phyloP scores from a whole-genome alignment of 129 eudicot species.

The Cynara cardunculus region DNA sequence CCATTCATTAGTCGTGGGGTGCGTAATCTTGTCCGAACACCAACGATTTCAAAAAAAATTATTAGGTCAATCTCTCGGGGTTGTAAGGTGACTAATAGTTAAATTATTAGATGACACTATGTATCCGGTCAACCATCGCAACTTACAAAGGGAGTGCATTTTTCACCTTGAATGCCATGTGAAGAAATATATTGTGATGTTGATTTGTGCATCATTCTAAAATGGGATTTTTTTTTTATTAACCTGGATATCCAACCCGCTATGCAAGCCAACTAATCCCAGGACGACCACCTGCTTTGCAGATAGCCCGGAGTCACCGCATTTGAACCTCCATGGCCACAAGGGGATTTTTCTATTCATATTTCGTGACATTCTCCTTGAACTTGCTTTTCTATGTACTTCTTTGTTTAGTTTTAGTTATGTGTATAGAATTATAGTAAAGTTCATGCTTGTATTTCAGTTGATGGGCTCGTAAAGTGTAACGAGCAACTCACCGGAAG shows the following conservation, averaged over 20 bases:
- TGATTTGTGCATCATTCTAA: neutral
- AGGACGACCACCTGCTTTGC: no score
- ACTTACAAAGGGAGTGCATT: neutral
- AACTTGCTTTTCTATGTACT: neutral
- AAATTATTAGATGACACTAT: neutral
- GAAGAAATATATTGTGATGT: neutral
- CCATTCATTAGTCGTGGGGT: neutral
- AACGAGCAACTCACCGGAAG: slow-evolving; percentile 48
- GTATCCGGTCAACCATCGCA: neutral
- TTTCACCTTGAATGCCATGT: neutral
- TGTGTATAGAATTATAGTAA: neutral
- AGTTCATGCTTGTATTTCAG: slow-evolving; percentile 34
- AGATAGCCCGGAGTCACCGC: no score
- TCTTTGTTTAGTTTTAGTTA: neutral
- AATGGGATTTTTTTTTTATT: no score
- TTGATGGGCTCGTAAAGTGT: slow-evolving; percentile 84
- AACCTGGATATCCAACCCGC: no score
- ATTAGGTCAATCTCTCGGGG: no score
- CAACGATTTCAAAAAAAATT: no score
- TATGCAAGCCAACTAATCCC: no score
- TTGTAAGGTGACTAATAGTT: neutral
- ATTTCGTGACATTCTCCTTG: neutral
- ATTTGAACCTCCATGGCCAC: no score
- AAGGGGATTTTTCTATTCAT: neutral
- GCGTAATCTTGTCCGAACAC: neutral